Evolutionary conservation across 768 basidiomycete genomes (phyloP).

Genomic region (Porpolomopsis calyptriformis): DNA sequence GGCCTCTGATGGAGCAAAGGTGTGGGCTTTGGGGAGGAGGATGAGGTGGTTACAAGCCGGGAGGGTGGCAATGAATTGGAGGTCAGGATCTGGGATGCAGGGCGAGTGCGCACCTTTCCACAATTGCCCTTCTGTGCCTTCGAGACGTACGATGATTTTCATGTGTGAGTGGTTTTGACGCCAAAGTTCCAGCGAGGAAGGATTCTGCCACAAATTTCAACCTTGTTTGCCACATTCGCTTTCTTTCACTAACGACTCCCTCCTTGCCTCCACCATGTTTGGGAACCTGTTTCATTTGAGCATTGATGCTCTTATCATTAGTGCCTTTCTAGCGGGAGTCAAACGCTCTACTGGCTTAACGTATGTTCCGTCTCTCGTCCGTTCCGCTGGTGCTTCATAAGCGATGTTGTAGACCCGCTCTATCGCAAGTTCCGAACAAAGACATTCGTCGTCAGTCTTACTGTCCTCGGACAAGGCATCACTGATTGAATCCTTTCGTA

Average conservation of each 20-base stretch:
- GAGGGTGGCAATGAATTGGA: no score
- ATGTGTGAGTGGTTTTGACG: no score
- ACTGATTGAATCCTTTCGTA: conserved; percentile 18
- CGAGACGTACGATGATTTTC: no score
- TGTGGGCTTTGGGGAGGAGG: no score
- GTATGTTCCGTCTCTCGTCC: conserved; percentile 34
- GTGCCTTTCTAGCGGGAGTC: conserved; percentile 76
- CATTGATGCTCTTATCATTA: conserved; percentile 69
- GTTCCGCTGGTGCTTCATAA: conserved; percentile 1
- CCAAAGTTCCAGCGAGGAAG: no score
- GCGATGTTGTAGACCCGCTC: conserved; percentile 45
- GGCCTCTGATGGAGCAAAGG: no score
- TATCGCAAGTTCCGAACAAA: conserved; percentile 76
- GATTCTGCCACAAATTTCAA: no score
- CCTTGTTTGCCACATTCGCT: no score
- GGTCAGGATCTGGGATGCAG: no score
- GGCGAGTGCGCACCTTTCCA: no score
- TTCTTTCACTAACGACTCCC: conserved; percentile 1
- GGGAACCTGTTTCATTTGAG: conserved; percentile 46
- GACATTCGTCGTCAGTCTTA: conserved; percentile 67
- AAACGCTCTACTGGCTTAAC: conserved; percentile 78
- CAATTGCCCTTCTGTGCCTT: no score
- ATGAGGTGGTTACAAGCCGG: no score
- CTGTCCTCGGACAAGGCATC: conserved; percentile 2
- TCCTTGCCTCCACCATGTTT: conserved; percentile 3